Evolutionary conservation across 148 eudicot species (phyloP).

Genomic region (Fagopyrum homotropicum): DNA sequence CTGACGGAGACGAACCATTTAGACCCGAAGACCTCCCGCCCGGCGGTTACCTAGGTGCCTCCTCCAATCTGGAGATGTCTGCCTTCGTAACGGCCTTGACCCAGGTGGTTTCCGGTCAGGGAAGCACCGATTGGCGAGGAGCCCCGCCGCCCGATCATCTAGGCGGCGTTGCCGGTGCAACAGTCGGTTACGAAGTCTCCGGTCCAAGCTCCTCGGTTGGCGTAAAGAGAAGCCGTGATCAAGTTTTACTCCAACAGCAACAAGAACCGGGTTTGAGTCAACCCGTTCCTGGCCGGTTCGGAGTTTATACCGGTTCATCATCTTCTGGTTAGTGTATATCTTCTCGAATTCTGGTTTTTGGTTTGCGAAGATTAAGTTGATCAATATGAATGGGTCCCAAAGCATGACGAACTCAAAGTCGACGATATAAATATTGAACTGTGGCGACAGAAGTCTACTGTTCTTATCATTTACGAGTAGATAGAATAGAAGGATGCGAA

Average conservation of each 20-base stretch:
- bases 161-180: background rate
- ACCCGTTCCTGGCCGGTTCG: background rate
- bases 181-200: background rate
- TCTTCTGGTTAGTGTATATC: background rate
- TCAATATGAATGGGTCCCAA: background rate
- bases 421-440: constrained; percentile 1
- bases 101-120: constrained; percentile 10
- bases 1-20: background rate
- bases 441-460: background rate
- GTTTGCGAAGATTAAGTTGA: background rate
- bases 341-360: background rate
- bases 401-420: background rate
- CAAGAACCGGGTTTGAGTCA: background rate
- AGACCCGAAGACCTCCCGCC: background rate
- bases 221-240: constrained; percentile 11
- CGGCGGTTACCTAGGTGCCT: background rate
- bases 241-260: background rate
- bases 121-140: background rate
- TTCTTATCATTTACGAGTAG: constrained; percentile 1
- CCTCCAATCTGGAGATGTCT: constrained; percentile 4
- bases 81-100: background rate
- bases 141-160: background rate
- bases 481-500: constrained; percentile 2
- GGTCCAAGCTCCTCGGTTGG: background rate
- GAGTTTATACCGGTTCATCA: constrained; percentile 6